Evolutionary conservation across 2,329 filamentous ascomycete species (phyloP), one percentile per base, ranked within the genome.

Genomic region (Fusarium lyarnte): DNA sequence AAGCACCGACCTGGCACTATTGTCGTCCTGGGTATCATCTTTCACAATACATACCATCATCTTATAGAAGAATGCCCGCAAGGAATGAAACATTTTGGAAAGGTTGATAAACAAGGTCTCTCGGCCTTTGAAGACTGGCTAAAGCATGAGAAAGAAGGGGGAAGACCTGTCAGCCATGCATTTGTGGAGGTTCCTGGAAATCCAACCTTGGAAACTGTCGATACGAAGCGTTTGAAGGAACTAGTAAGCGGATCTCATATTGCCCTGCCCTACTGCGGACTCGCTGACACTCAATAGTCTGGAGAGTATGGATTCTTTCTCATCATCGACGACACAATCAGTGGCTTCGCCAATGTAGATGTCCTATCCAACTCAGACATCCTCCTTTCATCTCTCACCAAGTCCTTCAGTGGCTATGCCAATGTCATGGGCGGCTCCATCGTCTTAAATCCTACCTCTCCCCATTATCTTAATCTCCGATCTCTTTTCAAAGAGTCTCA

Each of bases 361-460:
- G 77, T 90, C 38, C 76, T 88, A 7, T 71, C 78, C 9, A 79
- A 82, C 0, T 84, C 85, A 4, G 87, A 90, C 70, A 76, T 88
- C 1, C 67, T 90, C 35, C 71, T 87, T 21, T 85, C 85, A 0
- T 87, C 84, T 29, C 80, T 90, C 21, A 90, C 87, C n/a, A 90
- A 90, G 77, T 83, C 84, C 4, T 90, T 91, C 74, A 88, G 81
- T 66, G 89, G 89, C 21, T 85, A 85, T 66, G 83, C 87, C 27
- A 84, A 91, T 72, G 85, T 87, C 52, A 85, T 90, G 81, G 87
- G 81, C 38, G 88, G 85, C n/a, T 85, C 84, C 55, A 73, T 83
- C 23, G 81, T 85, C 43, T 80, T 89, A 43, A 87, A 87, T 74
- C 86, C 86, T 0, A 74, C 81, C 7, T 86, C 84, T 1, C 69